Percentiles rank a stretch among this genome's conserved stretches.
These are phyloP conservation scores for Pyrrhoderma lamaoense DNA, from an alignment of 1,284 basidiomycete species.

Conservation along the genomic window DNA sequence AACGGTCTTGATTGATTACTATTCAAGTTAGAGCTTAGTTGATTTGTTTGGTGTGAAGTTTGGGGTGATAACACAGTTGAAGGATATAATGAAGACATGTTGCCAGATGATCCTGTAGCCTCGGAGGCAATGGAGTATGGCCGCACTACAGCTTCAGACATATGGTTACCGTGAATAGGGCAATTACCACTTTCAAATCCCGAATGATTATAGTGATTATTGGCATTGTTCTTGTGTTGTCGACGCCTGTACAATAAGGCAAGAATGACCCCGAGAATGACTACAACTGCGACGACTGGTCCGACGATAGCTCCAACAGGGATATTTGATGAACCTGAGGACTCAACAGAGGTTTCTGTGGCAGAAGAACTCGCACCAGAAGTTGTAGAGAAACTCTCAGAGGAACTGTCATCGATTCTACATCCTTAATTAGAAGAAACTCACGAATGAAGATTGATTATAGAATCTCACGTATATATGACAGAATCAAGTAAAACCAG, in stretches of 20 bases:
- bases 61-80: too few relatives aligned
- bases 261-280: constrained; percentile 5
- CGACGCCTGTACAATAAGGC: not conserved
- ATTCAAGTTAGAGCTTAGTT: too few relatives aligned
- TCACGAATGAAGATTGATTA: not conserved
- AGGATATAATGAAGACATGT: too few relatives aligned
- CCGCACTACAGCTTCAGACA: too few relatives aligned
- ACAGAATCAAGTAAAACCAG: constrained; percentile 13
- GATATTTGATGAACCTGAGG: not conserved
- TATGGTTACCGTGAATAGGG: too few relatives aligned
- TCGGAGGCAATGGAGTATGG: too few relatives aligned
- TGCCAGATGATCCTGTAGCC: too few relatives aligned
- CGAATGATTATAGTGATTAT: too few relatives aligned
- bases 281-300: not conserved
- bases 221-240: not conserved
- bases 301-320: constrained; percentile 3
- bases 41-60: too few relatives aligned
- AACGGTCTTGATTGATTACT: too few relatives aligned
- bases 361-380: not conserved
- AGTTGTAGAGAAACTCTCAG: not conserved
- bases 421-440: not conserved
- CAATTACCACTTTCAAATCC: too few relatives aligned
- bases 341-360: not conserved
- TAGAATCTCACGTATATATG: constrained; percentile 15
- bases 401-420: constrained; percentile 5